Evolutionary conservation across 2,329 filamentous ascomycete genomes (phyloP).

Genomic region (Ploettnerulaceae sp.): DNA sequence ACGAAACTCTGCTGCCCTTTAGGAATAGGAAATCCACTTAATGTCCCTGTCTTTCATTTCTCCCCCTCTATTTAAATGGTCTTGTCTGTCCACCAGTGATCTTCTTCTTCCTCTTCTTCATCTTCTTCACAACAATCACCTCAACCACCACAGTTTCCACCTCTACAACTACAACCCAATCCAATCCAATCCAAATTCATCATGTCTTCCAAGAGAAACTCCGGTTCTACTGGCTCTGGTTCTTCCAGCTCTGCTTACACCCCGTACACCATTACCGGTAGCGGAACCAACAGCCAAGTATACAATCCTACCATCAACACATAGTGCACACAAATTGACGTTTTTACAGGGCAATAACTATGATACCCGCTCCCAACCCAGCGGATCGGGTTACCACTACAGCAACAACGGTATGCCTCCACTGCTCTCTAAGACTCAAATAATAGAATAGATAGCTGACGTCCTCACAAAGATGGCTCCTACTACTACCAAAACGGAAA

Average conservation of each 20-base stretch:
- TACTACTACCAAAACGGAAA: slow-evolving; percentile 71
- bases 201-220: slow-evolving; percentile 23
- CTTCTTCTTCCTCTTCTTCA: background rate
- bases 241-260: slow-evolving; percentile 21
- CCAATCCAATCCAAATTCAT: slow-evolving; percentile 3
- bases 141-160: background rate
- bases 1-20: too few relatives aligned
- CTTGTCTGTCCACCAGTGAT: too few relatives aligned
- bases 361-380: slow-evolving; percentile 57
- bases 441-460: background rate
- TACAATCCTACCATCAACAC: slow-evolving; percentile 7
- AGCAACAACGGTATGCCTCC: slow-evolving; percentile 50
- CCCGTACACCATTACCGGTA: slow-evolving; percentile 36
- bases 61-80: too few relatives aligned
- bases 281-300: slow-evolving; percentile 61
- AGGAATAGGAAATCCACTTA: too few relatives aligned
- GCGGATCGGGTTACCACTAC: slow-evolving; percentile 58
- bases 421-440: background rate
- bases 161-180: background rate
- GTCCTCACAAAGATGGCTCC: slow-evolving; percentile 45
- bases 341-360: slow-evolving; percentile 59
- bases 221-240: slow-evolving; percentile 12
- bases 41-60: too few relatives aligned
- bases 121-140: background rate
- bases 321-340: background rate